phyloP scores from a whole-genome alignment of 2,329 filamentous ascomycete species.

The Sclerotinia borealis region DNA sequence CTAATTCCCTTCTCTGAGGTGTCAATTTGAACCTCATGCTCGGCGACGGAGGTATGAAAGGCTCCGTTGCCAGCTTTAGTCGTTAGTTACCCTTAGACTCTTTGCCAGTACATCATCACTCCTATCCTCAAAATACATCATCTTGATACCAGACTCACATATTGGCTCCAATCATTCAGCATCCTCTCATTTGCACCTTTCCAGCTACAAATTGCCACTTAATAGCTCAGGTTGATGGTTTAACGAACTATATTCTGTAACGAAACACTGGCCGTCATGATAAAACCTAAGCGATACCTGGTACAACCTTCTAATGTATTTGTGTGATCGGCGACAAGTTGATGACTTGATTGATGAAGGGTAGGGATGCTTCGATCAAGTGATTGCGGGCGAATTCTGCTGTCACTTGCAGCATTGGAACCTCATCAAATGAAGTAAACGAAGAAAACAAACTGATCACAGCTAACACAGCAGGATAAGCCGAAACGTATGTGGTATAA shows the following conservation, averaged over 20 bases:
- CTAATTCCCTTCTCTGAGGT: background rate
- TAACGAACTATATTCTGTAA: background rate
- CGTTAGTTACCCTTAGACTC: slow-evolving; percentile 10
- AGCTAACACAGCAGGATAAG: background rate
- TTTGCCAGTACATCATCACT: slow-evolving; percentile 32
- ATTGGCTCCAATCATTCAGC: background rate
- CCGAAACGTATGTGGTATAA: background rate
- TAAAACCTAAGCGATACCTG: background rate
- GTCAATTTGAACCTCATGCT: background rate
- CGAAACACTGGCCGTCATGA: background rate
- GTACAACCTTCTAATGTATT: background rate
- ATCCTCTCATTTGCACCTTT: background rate
- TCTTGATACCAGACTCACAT: background rate
- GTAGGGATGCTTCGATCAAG: background rate
- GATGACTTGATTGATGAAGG: background rate
- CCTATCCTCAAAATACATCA: background rate
- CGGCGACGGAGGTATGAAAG: background rate
- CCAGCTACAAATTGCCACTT: background rate
- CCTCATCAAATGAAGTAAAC: background rate
- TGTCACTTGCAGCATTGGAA: background rate
- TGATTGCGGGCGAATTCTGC: background rate
- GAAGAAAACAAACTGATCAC: background rate
- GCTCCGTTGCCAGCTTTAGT: background rate
- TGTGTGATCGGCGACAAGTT: background rate
- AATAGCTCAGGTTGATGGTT: background rate